Evolutionary conservation across 495 filamentous ascomycete genomes (phyloP).

Genomic region (Penicillium macrosclerotiorum): DNA sequence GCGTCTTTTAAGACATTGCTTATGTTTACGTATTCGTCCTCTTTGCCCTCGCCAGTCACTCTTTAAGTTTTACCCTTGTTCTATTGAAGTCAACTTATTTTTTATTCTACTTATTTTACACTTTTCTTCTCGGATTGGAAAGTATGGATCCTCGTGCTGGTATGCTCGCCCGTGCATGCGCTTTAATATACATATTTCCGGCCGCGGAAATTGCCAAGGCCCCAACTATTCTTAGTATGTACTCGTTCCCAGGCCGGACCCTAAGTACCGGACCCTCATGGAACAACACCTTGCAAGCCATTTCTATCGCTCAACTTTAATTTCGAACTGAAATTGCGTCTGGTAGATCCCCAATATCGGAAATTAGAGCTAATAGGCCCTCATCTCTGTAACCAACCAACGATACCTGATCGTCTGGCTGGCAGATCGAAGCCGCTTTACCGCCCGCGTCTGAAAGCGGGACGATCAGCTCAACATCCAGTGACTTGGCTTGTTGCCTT

Average conservation of each 20-base stretch:
- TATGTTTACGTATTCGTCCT: not conserved
- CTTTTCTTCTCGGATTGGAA: too few species aligned
- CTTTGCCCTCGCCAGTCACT: too few species aligned
- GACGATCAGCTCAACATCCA: conserved; percentile 19
- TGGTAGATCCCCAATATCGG: too few species aligned
- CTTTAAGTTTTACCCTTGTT: too few species aligned
- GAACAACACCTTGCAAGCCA: not conserved
- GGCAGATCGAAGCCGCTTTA: conserved; percentile 20
- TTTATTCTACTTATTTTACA: too few species aligned
- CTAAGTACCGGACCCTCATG: not conserved
- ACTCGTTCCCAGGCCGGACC: conserved; percentile 7
- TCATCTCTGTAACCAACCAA: too few species aligned
- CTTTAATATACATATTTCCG: conserved; percentile 13
- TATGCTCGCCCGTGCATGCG: too few species aligned
- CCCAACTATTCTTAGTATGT: conserved; percentile 18
- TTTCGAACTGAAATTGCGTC: too few species aligned
- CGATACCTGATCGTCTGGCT: conserved; percentile 1
- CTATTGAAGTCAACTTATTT: too few species aligned
- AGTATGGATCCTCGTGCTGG: too few species aligned
- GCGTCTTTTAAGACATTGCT: not conserved
- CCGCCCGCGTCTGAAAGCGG: conserved; percentile 25
- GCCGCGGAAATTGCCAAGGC: conserved; percentile 13
- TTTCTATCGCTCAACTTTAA: not conserved
- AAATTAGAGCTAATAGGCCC: too few species aligned
- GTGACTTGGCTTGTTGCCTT: conserved; percentile 24